phyloP scores from a whole-genome alignment of 257 asterid species.

The Capsicum baccatum region DNA sequence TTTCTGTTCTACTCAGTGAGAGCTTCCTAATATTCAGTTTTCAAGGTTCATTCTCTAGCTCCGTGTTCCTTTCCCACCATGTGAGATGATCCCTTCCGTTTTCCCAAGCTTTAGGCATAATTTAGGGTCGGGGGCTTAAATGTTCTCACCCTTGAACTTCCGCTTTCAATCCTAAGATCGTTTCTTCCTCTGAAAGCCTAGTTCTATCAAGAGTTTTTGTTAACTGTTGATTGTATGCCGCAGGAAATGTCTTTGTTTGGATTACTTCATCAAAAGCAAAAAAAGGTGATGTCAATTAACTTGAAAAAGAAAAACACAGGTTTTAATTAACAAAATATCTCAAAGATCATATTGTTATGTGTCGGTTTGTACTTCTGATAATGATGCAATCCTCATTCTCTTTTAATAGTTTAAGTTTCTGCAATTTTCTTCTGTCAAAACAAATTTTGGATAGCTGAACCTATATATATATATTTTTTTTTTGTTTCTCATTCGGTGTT shows the following conservation, averaged over 20 bases:
- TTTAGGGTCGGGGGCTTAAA: not conserved
- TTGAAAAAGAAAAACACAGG: not conserved
- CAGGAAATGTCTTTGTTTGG: not conserved
- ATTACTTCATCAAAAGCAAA: not conserved
- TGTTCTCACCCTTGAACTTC: not conserved
- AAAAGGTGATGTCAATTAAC: too few relatives aligned
- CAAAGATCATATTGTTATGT: conserved; percentile 19
- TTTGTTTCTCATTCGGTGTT: too few relatives aligned
- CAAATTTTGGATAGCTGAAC: too few relatives aligned
- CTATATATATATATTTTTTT: too few relatives aligned
- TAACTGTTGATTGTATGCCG: not conserved
- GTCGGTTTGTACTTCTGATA: not conserved
- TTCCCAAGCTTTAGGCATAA: not conserved
- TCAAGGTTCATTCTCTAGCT: not conserved
- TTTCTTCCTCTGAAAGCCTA: not conserved
- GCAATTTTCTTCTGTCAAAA: too few relatives aligned
- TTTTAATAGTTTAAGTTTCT: not conserved
- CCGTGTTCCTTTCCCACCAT: not conserved
- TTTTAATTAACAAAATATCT: not conserved
- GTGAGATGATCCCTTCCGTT: not conserved
- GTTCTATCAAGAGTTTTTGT: not conserved
- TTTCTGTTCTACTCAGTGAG: not conserved
- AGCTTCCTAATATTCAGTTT: not conserved
- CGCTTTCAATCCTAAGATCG: not conserved
- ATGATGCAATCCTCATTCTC: not conserved